Conservation (phyloP, 768 basidiomycete genomes). For the Boletus insuetus region DNA sequence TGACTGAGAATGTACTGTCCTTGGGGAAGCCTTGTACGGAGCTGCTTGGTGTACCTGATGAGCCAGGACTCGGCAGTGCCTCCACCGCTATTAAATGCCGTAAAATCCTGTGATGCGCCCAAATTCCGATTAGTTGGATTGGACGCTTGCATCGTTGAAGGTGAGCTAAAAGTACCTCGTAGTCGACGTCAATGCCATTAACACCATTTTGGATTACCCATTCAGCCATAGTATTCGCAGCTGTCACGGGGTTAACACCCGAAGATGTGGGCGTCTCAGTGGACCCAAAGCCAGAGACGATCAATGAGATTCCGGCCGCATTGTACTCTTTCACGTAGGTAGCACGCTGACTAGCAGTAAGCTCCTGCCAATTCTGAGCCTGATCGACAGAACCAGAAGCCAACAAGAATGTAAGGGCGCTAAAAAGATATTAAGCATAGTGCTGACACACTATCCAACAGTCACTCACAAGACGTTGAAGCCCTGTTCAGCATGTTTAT, state of each 20-base stretch:
- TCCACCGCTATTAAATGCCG: conserved; percentile 29
- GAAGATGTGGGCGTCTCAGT: conserved; percentile 40
- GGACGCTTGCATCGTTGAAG: background rate
- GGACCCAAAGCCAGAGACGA: conserved; percentile 56
- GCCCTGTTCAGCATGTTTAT: conserved; percentile 21
- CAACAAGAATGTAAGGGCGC: conserved; percentile 43
- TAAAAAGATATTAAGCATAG: conserved; percentile 6
- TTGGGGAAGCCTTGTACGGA: conserved; percentile 31
- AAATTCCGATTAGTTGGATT: background rate
- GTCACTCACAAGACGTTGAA: conserved; percentile 35
- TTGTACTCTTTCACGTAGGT: conserved; percentile 46
- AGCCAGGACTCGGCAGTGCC: conserved; percentile 41
- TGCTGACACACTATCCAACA: background rate
- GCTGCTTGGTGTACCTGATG: conserved; percentile 29
- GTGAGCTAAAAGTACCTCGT: conserved; percentile 33
- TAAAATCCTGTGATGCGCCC: conserved; percentile 24
- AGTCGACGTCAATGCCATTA: conserved; percentile 55
- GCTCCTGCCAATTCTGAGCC: conserved; percentile 43
- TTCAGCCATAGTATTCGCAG: conserved; percentile 43
- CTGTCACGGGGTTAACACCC: conserved; percentile 36
- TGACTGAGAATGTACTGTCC: conserved; percentile 36
- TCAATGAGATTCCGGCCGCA: conserved; percentile 54
- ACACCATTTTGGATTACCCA: conserved; percentile 47
- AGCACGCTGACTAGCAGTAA: conserved; percentile 38
- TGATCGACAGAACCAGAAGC: conserved; percentile 42